Evolutionary conservation across 2,329 filamentous ascomycete species (phyloP), one percentile per base, ranked within the genome.

Genomic region (Sordariomycetes sp.): DNA sequence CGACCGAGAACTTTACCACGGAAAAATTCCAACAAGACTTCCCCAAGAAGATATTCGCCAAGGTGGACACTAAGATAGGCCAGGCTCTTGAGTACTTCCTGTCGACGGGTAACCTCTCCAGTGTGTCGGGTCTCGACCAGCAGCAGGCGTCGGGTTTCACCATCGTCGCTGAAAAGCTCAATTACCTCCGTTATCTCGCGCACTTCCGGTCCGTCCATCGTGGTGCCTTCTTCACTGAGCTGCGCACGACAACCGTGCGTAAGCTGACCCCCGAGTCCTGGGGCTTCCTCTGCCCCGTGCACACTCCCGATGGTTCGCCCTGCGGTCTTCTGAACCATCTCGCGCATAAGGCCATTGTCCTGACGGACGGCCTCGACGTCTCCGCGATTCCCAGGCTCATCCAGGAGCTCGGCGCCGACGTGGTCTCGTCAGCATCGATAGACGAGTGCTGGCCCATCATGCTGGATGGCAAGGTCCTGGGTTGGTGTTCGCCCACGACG

Each of bases 161-260:
- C 0, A 90, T 99, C 55, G 91, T 97, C 55, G 94, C 94, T 2
- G 94, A 99, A 69, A 97, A 97, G 78, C 92, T 99, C 68, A 99
- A 99, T 74, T 99, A 97, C 69, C 84, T 95, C 66, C 89, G 94
- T 65, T 99, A 97, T 74, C 95, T 99, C 74, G 94, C 89, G 70
- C 94, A 99, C 71, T 99, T 99, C 80, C 87, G 94, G 63, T 96
- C 96, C 90, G 90, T 99, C 59, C 94, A 99, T 75, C 85, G 94
- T 84, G 94, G 94, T 77, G 94, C 90, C 68, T 99, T 99, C 80
- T 99, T 99, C 70, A 94, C 94, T 3, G 89, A 97, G 69, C 74
- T 99, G 62, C 97, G 96, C 74, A 99, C 94, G 0, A 99, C 94
- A 0, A 94, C 94, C 0, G 94, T 99, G 55, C 84, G 94, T 74